Percentiles rank a stretch among this genome's conserved stretches.
Evolutionary conservation across 1,284 basidiomycete species (phyloP).

Genomic region (Sutorius eximius): DNA sequence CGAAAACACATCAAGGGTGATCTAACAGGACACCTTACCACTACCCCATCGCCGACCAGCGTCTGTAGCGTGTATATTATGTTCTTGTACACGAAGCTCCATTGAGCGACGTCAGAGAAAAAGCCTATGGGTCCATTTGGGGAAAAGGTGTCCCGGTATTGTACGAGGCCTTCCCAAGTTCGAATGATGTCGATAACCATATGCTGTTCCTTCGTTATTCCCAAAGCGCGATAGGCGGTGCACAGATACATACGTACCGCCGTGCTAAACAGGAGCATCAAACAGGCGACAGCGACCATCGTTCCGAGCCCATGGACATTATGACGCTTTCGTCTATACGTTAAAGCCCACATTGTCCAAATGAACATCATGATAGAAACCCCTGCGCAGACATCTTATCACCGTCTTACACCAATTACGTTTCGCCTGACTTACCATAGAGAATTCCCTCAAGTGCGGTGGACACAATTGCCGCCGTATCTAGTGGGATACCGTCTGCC

Average conservation of each 20-base stretch:
- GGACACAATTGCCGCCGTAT: slow-evolving; percentile 20
- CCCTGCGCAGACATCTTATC: slow-evolving; percentile 1
- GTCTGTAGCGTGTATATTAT: not conserved
- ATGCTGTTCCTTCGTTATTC: not conserved
- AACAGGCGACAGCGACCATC: slow-evolving; percentile 6
- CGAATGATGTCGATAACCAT: not conserved
- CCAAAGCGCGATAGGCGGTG: not conserved
- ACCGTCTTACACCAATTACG: not conserved
- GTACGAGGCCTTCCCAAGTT: not conserved
- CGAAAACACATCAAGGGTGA: not conserved
- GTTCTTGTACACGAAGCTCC: not conserved
- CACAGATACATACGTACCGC: not conserved
- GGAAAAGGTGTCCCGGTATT: not conserved
- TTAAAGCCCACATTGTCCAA: slow-evolving; percentile 14
- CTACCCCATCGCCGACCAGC: not conserved
- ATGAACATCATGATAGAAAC: slow-evolving; percentile 20
- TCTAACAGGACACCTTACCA: not conserved
- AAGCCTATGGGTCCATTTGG: not conserved
- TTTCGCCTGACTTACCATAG: slow-evolving; percentile 16
- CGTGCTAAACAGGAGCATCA: not conserved
- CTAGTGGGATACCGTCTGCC: slow-evolving; percentile 16
- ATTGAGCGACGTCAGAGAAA: not conserved
- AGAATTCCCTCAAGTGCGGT: slow-evolving; percentile 24
- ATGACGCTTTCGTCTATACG: not conserved
- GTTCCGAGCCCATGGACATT: not conserved